Conservation (phyloP, 139 green algal genomes). For the Edaphochlamys debaryana region DNA sequence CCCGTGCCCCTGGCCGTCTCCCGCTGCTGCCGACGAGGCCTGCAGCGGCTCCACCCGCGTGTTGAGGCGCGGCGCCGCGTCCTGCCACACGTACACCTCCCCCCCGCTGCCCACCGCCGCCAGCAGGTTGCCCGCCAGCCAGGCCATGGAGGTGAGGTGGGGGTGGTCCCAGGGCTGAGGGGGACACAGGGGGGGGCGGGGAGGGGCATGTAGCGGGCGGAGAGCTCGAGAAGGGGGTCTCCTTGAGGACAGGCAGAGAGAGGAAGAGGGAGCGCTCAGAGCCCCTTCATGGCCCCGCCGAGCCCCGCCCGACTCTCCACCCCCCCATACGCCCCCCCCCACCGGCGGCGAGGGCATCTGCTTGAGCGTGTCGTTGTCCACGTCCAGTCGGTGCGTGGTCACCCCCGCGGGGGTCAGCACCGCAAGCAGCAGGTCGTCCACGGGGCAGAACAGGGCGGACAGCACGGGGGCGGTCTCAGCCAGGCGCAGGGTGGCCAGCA, state of each 20-base stretch:
- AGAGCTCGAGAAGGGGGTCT: background rate
- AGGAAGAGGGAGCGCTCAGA: no score
- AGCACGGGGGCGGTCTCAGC: background rate
- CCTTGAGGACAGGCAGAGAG: background rate
- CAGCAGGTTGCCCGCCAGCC: constrained; percentile 54
- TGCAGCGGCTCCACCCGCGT: constrained; percentile 7
- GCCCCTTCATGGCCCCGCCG: no score
- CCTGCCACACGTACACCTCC: constrained; percentile 35
- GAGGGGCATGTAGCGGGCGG: background rate
- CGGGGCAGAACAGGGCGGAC: constrained; percentile 39
- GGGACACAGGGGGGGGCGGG: background rate
- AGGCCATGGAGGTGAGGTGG: constrained; percentile 23
- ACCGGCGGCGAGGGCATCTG: background rate
- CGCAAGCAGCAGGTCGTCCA: constrained; percentile 48
- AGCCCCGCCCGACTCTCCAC: no score
- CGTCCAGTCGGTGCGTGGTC: constrained; percentile 22
- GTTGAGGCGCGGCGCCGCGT: background rate
- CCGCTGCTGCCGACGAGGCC: no score
- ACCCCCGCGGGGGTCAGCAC: background rate
- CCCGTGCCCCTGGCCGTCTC: no score
- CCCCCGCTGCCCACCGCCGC: constrained; percentile 30
- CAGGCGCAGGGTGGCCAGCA: constrained; percentile 17
- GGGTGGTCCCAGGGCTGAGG: constrained; percentile 3
- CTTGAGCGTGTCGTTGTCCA: constrained; percentile 23
- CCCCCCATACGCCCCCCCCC: no score